Base-by-base conservation (phyloP, 805 yeast species). In the Saccharomycopsis synnaedendra region DNA sequence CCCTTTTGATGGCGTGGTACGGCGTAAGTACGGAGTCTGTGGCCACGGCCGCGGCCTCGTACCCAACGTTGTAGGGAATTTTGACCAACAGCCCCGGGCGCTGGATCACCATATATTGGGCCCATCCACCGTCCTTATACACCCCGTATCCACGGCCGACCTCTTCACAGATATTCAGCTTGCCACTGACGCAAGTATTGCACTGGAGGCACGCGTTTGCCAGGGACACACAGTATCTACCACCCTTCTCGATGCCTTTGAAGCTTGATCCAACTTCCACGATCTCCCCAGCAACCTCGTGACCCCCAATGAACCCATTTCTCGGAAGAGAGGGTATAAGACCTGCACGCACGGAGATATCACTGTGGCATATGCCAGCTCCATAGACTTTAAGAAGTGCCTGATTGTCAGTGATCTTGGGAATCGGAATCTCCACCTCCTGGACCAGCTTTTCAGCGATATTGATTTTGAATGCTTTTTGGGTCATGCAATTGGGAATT, bases 151-250 rank as follows among this genome's bases (percentile, higher is more conserved):
- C 31, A 2, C 28, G 34, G 7, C 10, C 4, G 5, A 5, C 6
- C 3, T 7, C 32, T 6, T 10, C 28, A 19, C 50, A 47, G 41
- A 46, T 63, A 93, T 90, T 90, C 97, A 97, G 97, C 97, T 76
- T 75, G 95, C 73, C 86, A 86, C 82, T 85, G 90, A 74, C 97
- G 97, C 82, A 83, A 85, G 74, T 97, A 97, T 69, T 97, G 93
- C 85, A 64, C 3, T 45, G 32, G 2, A 61, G 63, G 45, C 67
- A 64, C 5, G 60, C 38, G 41, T 60, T 57, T 8, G 44, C 35
- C 9, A 55, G 54, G 39, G 47, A 50, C 10, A 54, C 49, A 7
- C 58, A 57, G n/a, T 29, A 8, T 27, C 19, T 29, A 28, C 11
- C 32, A 19, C 19, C 19, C 19, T 19, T 19, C 19, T 19, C 19